Evolutionary conservation across 805 yeast genomes (phyloP), one percentile per base, ranked within the genome.

Genomic region (Cyberlindnera mycetangii): DNA sequence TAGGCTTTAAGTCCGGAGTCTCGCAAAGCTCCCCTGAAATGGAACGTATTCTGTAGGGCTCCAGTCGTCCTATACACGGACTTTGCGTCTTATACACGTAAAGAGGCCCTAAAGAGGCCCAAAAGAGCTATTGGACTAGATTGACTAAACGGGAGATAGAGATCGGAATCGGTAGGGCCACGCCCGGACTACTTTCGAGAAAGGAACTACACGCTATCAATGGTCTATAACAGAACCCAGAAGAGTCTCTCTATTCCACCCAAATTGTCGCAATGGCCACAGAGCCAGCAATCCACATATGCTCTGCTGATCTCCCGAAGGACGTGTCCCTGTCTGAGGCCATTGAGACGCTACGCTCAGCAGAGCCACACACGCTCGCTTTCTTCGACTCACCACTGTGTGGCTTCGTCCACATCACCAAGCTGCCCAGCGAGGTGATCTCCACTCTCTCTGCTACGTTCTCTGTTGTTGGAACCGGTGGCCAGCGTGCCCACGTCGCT

Each of bases 321-420:
- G 14, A 4, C 2, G 14, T 24, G 17, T 27, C 32, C 9, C 7
- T 37, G 22, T 25, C 17, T 3, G 39, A 44, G 19, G 39, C 35
- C 2, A 8, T 44, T 9, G 19, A 2, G 7, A 3, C 20, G 9
- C 22, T 44, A 2, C 18, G 39, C n/a, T 18, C 45, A 11, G 4
- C 46, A 20, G 30, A 16, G 11, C 41, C 8, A 9, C 46, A 39
- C 17, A 11, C 32, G n/a, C 44, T 39, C 27, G 47, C 50, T 10
- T 39, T 38, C 44, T 46, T 46, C 17, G 50, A 46, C 20, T 42
- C 50, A 5, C 11, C 28, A 14, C 37, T 46, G 12, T 14, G n/a
- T 1, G 50, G 50, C 8, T 46, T 15, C 21, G 35, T 46, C 7
- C 17, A 19, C 19, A 24, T 39, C 14, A 39, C 39, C 3, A 17